Evolutionary conservation across 192 early-diverging fungal species (phyloP).

Genomic region (Cladochytrium replicatum): DNA sequence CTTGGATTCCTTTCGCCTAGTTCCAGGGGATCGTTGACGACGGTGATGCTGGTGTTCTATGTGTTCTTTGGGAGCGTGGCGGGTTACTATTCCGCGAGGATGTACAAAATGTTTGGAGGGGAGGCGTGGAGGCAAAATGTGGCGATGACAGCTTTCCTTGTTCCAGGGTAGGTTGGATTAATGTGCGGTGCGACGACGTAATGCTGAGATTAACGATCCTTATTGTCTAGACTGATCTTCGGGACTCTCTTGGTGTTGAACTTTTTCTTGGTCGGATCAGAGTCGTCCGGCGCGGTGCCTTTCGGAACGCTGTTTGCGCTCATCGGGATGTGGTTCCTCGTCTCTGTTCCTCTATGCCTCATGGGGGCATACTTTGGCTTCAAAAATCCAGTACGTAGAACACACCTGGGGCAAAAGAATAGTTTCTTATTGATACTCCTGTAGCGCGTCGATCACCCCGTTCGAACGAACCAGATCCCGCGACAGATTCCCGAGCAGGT

Average conservation of each 20-base stretch:
- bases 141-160: conserved; percentile 65
- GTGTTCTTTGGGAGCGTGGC: conserved; percentile 77
- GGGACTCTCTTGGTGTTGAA: conserved; percentile 61
- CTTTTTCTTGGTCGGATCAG: conserved; percentile 73
- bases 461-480: conserved; percentile 85
- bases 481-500: conserved; percentile 74
- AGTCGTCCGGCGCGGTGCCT: conserved; percentile 85
- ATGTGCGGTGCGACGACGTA: no score
- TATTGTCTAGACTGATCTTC: conserved; percentile 42
- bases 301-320: conserved; percentile 77
- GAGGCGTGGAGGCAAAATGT: conserved; percentile 80
- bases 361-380: conserved; percentile 84
- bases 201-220: no score
- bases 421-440: no score
- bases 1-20: conserved; percentile 87
- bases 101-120: conserved; percentile 92
- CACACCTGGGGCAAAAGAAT: no score
- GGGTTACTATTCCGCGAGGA: conserved; percentile 80
- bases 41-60: conserved; percentile 88
- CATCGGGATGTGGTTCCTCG: conserved; percentile 66
- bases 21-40: conserved; percentile 79
- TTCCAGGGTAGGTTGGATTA: conserved; percentile 54
- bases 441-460: conserved; percentile 82
- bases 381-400: conserved; percentile 40
- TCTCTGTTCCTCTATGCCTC: conserved; percentile 70